Conservation (phyloP, 2,329 filamentous ascomycete genomes). For the Colletotrichum musicola region DNA sequence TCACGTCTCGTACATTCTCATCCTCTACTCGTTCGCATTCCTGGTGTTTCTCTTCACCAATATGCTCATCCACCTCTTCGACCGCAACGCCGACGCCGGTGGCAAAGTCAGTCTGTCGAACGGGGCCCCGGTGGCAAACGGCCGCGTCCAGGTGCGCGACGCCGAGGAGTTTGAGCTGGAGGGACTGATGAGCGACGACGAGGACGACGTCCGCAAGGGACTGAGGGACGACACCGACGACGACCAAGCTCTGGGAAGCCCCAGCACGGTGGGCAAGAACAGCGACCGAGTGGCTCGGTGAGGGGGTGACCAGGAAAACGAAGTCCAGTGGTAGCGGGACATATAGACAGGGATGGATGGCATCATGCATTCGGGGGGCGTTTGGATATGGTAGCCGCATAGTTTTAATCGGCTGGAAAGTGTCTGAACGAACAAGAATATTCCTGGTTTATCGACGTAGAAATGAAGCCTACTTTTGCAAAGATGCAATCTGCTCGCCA, state of each 20-base stretch:
- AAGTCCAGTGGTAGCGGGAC: not conserved
- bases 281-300: slow-evolving; percentile 50
- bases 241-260: slow-evolving; percentile 48
- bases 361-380: slow-evolving; percentile 33
- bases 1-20: slow-evolving; percentile 91
- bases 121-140: slow-evolving; percentile 50
- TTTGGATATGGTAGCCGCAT: slow-evolving; percentile 27
- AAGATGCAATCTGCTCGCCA: slow-evolving; percentile 3
- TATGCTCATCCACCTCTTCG: slow-evolving; percentile 87
- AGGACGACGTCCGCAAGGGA: slow-evolving; percentile 64
- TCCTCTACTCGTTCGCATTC: slow-evolving; percentile 91
- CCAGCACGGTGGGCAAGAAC: slow-evolving; percentile 61
- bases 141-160: slow-evolving; percentile 70
- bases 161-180: slow-evolving; percentile 90
- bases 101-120: slow-evolving; percentile 53
- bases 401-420: slow-evolving; percentile 24
- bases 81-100: slow-evolving; percentile 64
- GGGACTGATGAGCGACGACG: slow-evolving; percentile 85
- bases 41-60: slow-evolving; percentile 91
- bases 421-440: slow-evolving; percentile 24
- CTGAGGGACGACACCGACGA: slow-evolving; percentile 83
- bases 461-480: not conserved
- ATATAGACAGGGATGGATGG: slow-evolving; percentile 34
- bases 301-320: not conserved
- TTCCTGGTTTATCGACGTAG: slow-evolving; percentile 13